These are phyloP conservation scores for Talaromyces funiculosus DNA, from an alignment of 2,329 filamentous ascomycete species.

Conservation along the genomic window DNA sequence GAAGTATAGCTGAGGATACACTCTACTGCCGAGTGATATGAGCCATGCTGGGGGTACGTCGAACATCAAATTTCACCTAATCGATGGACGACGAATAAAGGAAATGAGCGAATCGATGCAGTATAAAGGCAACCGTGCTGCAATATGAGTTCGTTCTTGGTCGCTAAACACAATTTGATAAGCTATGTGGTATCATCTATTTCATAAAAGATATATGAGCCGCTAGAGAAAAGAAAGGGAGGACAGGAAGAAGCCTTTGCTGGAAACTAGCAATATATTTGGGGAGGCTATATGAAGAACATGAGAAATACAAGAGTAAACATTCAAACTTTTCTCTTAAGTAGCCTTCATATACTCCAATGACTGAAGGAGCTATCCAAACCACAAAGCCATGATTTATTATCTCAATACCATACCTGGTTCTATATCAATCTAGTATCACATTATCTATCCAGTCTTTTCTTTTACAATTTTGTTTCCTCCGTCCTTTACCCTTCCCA, in stretches of 20 bases:
- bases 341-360: too few species aligned
- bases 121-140: neutral
- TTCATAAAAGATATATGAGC: neutral
- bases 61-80: neutral
- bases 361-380: neutral
- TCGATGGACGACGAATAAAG: neutral
- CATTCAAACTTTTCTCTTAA: neutral
- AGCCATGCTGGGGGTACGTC: neutral
- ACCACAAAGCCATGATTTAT: neutral
- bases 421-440: neutral
- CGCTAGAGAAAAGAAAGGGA: neutral
- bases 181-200: slow-evolving; percentile 2
- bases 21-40: neutral
- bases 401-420: neutral
- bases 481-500: neutral
- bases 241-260: neutral
- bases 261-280: slow-evolving; percentile 1
- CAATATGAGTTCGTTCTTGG: neutral
- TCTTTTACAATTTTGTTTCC: neutral
- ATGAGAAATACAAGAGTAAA: neutral
- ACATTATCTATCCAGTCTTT: neutral
- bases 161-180: neutral
- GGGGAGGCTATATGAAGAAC: neutral
- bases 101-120: neutral
- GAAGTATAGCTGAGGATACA: neutral